Evolutionary conservation across 2,329 filamentous ascomycete genomes (phyloP).

Genomic region (Botrytis cinerea): DNA sequence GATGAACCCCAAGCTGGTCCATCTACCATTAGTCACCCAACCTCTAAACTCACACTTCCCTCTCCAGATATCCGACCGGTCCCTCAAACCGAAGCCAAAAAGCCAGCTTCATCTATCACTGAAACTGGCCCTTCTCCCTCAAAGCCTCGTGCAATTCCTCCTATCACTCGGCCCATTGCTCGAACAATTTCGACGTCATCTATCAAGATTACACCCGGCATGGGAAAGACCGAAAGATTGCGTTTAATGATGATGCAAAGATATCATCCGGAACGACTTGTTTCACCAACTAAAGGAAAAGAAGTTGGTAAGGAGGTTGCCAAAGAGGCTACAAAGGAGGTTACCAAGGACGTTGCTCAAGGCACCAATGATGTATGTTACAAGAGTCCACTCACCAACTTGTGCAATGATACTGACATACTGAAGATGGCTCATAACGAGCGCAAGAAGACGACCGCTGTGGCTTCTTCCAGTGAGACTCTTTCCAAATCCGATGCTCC

Average conservation of each 20-base stretch:
- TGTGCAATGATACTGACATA: constrained; percentile 1
- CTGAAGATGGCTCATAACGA: constrained; percentile 9
- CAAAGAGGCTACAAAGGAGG: not conserved
- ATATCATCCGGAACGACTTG: not conserved
- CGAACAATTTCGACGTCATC: not conserved
- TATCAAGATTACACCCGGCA: not conserved
- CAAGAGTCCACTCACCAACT: not conserved
- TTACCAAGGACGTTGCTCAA: not conserved
- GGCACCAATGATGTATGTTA: constrained; percentile 1
- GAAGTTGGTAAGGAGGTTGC: not conserved
- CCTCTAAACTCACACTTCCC: not conserved
- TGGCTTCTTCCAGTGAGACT: constrained; percentile 20
- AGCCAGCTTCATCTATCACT: not conserved
- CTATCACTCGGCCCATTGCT: not conserved
- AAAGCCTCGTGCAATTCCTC: not conserved
- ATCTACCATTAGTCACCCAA: not conserved
- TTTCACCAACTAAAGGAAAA: not conserved
- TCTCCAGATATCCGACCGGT: not conserved
- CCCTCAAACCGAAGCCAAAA: not conserved
- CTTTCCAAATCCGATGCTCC: constrained; percentile 14
- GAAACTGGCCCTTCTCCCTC: not conserved
- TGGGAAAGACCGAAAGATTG: not conserved
- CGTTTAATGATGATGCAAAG: not conserved
- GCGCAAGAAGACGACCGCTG: constrained; percentile 17
- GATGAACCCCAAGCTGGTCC: constrained; percentile 8